These are phyloP conservation scores for Neocucurbitaria cava DNA, from an alignment of 2,329 filamentous ascomycete genomes.

Conservation along the genomic window DNA sequence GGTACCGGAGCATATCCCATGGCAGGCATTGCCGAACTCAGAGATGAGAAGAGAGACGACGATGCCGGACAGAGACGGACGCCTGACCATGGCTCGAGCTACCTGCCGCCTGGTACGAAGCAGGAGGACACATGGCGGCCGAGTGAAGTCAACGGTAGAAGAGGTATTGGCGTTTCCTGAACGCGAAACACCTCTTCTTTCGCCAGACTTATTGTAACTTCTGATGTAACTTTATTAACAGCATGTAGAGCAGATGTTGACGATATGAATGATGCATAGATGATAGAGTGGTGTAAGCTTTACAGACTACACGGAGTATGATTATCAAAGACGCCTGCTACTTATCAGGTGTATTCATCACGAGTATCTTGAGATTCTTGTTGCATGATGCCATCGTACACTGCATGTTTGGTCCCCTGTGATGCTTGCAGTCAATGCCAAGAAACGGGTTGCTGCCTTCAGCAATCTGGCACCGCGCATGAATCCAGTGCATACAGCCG, in stretches of 20 bases:
- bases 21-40: slow-evolving; percentile 30
- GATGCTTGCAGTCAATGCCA: not conserved
- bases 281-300: not conserved
- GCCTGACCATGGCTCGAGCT: slow-evolving; percentile 54
- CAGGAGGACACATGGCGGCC: slow-evolving; percentile 82
- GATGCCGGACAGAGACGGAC: slow-evolving; percentile 55
- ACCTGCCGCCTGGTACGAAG: slow-evolving; percentile 80
- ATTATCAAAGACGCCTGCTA: not conserved
- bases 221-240: not conserved
- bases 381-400: not conserved
- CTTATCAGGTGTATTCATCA: not conserved
- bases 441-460: not conserved
- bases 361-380: not conserved
- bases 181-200: not conserved
- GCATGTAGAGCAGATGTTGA: not conserved
- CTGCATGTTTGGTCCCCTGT: not conserved
- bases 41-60: slow-evolving; percentile 65
- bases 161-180: slow-evolving; percentile 36
- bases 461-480: not conserved
- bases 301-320: not conserved
- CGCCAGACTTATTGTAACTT: not conserved
- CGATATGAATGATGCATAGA: not conserved
- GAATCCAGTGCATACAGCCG: not conserved
- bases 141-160: slow-evolving; percentile 30
- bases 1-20: slow-evolving; percentile 41